Conservation (phyloP, 345 rosid genomes). For the Heritiera littoralis region DNA sequence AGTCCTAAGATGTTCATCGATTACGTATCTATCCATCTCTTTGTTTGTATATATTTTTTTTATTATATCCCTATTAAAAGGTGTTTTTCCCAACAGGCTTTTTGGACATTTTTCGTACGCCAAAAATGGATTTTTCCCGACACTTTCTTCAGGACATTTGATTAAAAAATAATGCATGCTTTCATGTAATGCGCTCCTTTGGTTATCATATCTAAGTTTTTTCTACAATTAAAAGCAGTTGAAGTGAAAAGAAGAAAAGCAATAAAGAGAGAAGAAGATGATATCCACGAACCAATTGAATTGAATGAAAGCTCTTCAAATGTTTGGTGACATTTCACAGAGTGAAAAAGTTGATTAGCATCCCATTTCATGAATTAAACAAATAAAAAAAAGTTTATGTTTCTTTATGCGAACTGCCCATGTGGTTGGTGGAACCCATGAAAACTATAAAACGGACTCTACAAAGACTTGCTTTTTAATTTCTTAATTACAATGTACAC, state of each 20-base stretch:
- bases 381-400: slow-evolving; percentile 14
- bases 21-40: not conserved
- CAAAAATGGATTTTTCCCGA: too few species aligned
- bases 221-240: not conserved
- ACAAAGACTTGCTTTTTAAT: slow-evolving; percentile 42
- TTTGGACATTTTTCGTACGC: too few species aligned
- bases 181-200: too few species aligned
- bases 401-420: slow-evolving; percentile 49
- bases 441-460: slow-evolving; percentile 36
- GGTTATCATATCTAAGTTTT: too few species aligned
- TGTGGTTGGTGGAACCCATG: slow-evolving; percentile 49
- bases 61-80: too few species aligned
- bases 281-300: not conserved
- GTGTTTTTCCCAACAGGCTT: too few species aligned
- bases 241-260: not conserved
- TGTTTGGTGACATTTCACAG: not conserved
- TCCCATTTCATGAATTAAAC: slow-evolving; percentile 18
- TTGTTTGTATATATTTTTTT: not conserved
- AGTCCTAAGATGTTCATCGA: not conserved
- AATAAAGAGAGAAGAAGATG: too few species aligned
- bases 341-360: slow-evolving; percentile 10
- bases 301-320: not conserved
- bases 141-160: too few species aligned
- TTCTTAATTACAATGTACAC: slow-evolving; percentile 36
- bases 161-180: too few species aligned